These are phyloP conservation scores for Cystobasidium pallidum DNA, from an alignment of 1,284 basidiomycete species.

Conservation along the genomic window DNA sequence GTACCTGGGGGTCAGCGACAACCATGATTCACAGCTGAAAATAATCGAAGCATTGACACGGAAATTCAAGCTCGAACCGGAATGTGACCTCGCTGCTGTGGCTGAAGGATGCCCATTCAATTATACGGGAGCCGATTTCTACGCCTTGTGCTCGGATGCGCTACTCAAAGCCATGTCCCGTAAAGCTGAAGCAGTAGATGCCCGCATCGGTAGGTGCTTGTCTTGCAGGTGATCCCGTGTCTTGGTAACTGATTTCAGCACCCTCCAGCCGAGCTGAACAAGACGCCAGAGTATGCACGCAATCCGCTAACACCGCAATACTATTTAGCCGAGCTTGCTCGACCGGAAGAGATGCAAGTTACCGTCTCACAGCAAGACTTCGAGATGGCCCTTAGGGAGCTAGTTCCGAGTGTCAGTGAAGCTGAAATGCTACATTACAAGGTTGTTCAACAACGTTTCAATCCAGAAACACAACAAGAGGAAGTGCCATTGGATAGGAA, in stretches of 20 bases:
- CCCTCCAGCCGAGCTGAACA: constrained; percentile 63
- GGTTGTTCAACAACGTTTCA: constrained; percentile 31
- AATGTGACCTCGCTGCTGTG: constrained; percentile 68
- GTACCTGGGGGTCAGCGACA: constrained; percentile 90
- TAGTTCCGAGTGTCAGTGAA: constrained; percentile 85
- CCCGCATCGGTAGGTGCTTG: constrained; percentile 64
- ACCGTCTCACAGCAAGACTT: constrained; percentile 77
- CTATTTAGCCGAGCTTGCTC: constrained; percentile 84
- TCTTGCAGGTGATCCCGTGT: neutral
- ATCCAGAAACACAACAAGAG: constrained; percentile 19
- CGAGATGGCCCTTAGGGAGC: constrained; percentile 69
- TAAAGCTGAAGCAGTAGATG: constrained; percentile 78
- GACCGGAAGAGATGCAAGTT: constrained; percentile 71
- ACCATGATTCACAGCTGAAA: constrained; percentile 80
- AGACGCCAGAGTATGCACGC: constrained; percentile 59
- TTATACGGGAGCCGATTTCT: constrained; percentile 96
- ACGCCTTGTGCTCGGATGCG: constrained; percentile 94
- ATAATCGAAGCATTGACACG: constrained; percentile 89
- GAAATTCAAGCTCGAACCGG: constrained; percentile 81
- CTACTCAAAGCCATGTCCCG: constrained; percentile 93
- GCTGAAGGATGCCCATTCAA: constrained; percentile 85
- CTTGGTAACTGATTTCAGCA: neutral
- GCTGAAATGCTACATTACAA: constrained; percentile 54
- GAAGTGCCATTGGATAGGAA: constrained; percentile 8
- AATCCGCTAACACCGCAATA: constrained; percentile 85